Evolutionary conservation across 352 stramenopile species (phyloP).

Genomic region (Thalassiosira exigua): DNA sequence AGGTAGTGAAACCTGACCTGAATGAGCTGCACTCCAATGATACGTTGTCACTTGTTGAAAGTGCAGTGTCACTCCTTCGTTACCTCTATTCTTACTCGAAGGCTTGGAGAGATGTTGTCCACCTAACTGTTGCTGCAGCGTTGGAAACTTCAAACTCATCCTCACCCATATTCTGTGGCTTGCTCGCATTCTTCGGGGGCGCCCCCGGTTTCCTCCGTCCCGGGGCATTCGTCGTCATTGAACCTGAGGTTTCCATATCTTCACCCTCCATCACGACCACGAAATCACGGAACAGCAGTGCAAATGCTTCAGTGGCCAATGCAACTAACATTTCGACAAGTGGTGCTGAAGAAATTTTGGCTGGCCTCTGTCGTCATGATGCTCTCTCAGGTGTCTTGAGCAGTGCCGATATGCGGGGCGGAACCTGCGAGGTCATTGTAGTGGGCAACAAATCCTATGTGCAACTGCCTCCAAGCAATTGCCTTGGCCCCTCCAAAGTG

Average conservation of each 20-base stretch:
- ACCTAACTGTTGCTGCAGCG: slow-evolving; percentile 42
- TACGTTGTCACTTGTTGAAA: slow-evolving; percentile 23
- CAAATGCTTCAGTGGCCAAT: slow-evolving; percentile 15
- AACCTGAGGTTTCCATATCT: slow-evolving; percentile 60
- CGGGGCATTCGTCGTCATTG: slow-evolving; percentile 78
- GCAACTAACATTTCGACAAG: slow-evolving; percentile 66
- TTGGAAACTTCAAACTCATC: slow-evolving; percentile 23
- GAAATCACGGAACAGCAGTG: slow-evolving; percentile 34
- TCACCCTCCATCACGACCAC: slow-evolving; percentile 41
- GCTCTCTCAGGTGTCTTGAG: slow-evolving; percentile 77
- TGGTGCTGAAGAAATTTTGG: slow-evolving; percentile 74
- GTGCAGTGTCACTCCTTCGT: slow-evolving; percentile 71
- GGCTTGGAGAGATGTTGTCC: slow-evolving; percentile 67
- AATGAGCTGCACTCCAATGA: slow-evolving; percentile 19
- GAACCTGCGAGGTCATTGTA: slow-evolving; percentile 81
- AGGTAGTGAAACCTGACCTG: slow-evolving; percentile 1
- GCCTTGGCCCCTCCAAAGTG: slow-evolving; percentile 16
- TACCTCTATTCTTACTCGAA: slow-evolving; percentile 63
- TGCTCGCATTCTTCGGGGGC: slow-evolving; percentile 77
- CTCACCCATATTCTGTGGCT: slow-evolving; percentile 47
- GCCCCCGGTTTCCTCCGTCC: slow-evolving; percentile 45
- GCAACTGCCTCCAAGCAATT: slow-evolving; percentile 13
- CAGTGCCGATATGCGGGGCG: slow-evolving; percentile 74
- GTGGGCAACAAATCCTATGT: slow-evolving; percentile 39
- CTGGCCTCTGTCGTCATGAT: slow-evolving; percentile 69